Base-by-base conservation (phyloP, 352 stramenopile genomes). In the Hyaloperonospora brassicae region DNA sequence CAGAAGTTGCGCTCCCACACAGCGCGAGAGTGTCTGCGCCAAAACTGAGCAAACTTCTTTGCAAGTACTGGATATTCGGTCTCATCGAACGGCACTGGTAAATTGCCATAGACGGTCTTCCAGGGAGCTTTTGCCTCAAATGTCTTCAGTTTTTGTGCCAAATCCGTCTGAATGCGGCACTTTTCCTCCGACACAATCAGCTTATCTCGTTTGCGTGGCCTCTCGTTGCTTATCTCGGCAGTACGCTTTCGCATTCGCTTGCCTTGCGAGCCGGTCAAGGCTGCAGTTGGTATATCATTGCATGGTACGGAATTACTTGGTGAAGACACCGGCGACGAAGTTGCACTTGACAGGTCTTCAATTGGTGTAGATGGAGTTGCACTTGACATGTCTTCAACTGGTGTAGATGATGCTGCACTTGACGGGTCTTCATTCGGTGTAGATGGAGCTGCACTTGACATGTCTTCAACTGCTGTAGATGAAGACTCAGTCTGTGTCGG, bases 1-100 rank as follows among this genome's bases (percentile, higher is more conserved):
- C 76, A 86, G 50, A 86, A 86, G 8, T 68, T 59, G 40, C 73
- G 76, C 42, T 86, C 73, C 76, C 76, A 84, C 40, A 77, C 76
- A 1, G 60, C 61, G 8, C 48, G 71, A 5, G 55, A 52, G 21
- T 77, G 60, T 2, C 31, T 44, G 17, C 36, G 22, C 72, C 76
- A 86, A 53, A 86, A 86, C 0, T 5, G 8, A 13, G 50, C 57
- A 12, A 79, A 56, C 35, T 61, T 61, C 7, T 39, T 47, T 0
- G 68, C 61, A 9, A 80, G 45, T 1, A 42, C 23, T 2, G 60
- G 64, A 27, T 64, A 24, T 0, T 55, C 38, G 0, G 14, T 11
- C 22, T 70, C 60, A 30, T 81, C 69, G 22, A 83, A 83, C 2
- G 71, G 73, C 9, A 70, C 12, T n/a, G 66, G 53, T 21, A 77